Evolutionary conservation across 495 filamentous ascomycete genomes (phyloP).

Genomic region (Oidiodendron maius): DNA sequence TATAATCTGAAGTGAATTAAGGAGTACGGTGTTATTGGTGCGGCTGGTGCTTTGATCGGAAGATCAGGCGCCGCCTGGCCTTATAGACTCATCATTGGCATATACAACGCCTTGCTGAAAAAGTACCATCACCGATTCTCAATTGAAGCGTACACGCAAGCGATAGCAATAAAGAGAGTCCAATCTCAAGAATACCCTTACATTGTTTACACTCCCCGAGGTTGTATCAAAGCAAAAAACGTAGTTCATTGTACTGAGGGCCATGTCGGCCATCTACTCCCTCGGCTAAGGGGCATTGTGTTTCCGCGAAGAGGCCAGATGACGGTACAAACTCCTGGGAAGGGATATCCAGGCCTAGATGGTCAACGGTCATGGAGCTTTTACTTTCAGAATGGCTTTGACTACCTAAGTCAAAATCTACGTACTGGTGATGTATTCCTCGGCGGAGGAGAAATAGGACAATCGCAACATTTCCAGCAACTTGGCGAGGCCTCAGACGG

Average conservation of each 20-base stretch:
- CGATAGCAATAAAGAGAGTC: slow-evolving; percentile 32
- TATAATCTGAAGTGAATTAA: neutral
- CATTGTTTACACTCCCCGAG: slow-evolving; percentile 55
- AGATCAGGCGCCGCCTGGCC: slow-evolving; percentile 60
- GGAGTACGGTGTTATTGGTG: slow-evolving; percentile 28
- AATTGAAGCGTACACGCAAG: slow-evolving; percentile 67
- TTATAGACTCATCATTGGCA: slow-evolving; percentile 64
- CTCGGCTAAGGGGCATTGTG: slow-evolving; percentile 57
- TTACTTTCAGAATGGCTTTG: slow-evolving; percentile 35
- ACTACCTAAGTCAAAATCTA: slow-evolving; percentile 70
- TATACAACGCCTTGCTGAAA: slow-evolving; percentile 50
- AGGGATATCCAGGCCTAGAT: slow-evolving; percentile 16
- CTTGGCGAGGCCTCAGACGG: slow-evolving; percentile 43
- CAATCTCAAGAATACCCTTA: slow-evolving; percentile 26
- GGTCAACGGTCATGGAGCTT: slow-evolving; percentile 39
- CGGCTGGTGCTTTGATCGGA: slow-evolving; percentile 34
- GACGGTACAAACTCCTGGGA: slow-evolving; percentile 52
- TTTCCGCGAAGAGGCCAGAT: slow-evolving; percentile 71
- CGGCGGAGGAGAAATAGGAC: slow-evolving; percentile 46
- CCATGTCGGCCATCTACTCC: slow-evolving; percentile 68
- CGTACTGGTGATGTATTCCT: slow-evolving; percentile 55
- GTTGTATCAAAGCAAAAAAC: slow-evolving; percentile 46
- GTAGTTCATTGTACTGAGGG: slow-evolving; percentile 74
- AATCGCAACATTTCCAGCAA: slow-evolving; percentile 37
- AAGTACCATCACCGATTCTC: slow-evolving; percentile 39